Conservation (phyloP, 495 filamentous ascomycete species). For the Ramalina intermedia region DNA sequence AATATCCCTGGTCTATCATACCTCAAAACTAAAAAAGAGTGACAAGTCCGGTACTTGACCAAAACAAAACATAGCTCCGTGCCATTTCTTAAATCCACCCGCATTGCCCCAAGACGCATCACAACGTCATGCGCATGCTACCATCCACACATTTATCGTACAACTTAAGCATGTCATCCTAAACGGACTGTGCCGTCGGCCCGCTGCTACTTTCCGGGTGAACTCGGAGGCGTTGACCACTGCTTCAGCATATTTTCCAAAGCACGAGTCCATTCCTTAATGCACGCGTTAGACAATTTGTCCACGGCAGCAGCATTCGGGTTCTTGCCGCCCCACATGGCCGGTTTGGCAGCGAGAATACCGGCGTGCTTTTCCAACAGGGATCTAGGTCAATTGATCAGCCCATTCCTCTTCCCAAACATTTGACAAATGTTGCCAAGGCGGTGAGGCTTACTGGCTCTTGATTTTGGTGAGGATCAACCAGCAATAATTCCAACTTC, state of each 20-base stretch:
- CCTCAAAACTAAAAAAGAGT: no score
- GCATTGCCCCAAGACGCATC: no score
- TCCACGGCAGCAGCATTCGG: constrained; percentile 39
- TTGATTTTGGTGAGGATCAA: constrained; percentile 53
- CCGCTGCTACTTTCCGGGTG: constrained; percentile 6
- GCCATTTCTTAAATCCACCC: no score
- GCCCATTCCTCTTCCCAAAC: background rate
- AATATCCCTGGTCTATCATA: background rate
- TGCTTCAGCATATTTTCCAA: constrained; percentile 52
- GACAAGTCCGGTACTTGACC: no score
- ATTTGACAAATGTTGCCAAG: background rate
- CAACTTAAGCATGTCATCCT: background rate
- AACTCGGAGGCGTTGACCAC: constrained; percentile 44
- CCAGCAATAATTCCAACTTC: constrained; percentile 72
- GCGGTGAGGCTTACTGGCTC: constrained; percentile 39
- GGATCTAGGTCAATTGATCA: constrained; percentile 26
- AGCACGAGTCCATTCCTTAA: constrained; percentile 53
- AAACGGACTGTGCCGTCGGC: background rate
- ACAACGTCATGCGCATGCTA: no score
- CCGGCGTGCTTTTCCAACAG: constrained; percentile 46
- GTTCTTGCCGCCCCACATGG: constrained; percentile 56
- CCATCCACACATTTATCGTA: background rate
- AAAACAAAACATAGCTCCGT: no score
- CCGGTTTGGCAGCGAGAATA: constrained; percentile 42
- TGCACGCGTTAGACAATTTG: constrained; percentile 48